phyloP scores from a whole-genome alignment of 1,284 basidiomycete species.

The Moesziomyces sp. region DNA sequence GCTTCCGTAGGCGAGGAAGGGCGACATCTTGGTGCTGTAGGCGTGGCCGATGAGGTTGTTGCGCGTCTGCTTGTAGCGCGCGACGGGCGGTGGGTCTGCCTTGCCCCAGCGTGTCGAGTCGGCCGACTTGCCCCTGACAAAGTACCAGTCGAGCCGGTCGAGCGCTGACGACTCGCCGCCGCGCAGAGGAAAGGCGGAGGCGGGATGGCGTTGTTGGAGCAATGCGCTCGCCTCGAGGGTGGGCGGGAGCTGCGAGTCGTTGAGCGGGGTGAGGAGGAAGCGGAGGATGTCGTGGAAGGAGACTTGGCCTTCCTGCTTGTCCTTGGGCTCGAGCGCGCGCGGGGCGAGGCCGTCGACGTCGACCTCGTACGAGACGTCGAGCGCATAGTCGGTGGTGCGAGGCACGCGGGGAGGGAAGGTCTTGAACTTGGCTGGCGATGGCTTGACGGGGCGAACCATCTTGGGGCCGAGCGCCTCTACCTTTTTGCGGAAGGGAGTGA shows the following conservation, averaged over 20 bases:
- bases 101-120: slow-evolving; percentile 56
- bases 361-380: slow-evolving; percentile 62
- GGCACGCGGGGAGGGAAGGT: slow-evolving; percentile 47
- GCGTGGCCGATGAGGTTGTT: slow-evolving; percentile 72
- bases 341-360: slow-evolving; percentile 59
- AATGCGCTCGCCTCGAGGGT: slow-evolving; percentile 50
- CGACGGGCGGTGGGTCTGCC: slow-evolving; percentile 67
- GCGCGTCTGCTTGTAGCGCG: slow-evolving; percentile 72
- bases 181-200: slow-evolving; percentile 59
- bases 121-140: slow-evolving; percentile 59
- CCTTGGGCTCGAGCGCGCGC: slow-evolving; percentile 41
- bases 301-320: slow-evolving; percentile 55
- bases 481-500: slow-evolving; percentile 71
- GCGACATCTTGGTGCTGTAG: slow-evolving; percentile 73
- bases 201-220: slow-evolving; percentile 60
- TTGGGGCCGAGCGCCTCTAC: slow-evolving; percentile 70
- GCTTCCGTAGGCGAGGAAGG: slow-evolving; percentile 71
- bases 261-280: slow-evolving; percentile 56
- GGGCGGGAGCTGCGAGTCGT: slow-evolving; percentile 52
- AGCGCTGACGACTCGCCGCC: slow-evolving; percentile 62
- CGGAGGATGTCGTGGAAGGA: slow-evolving; percentile 63
- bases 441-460: slow-evolving; percentile 62
- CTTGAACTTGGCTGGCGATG: slow-evolving; percentile 54
- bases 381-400: slow-evolving; percentile 52
- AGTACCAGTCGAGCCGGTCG: slow-evolving; percentile 64